Evolutionary conservation across 164 flowering plant genomes (phyloP).

Genomic region (Nymphaea colorata): DNA sequence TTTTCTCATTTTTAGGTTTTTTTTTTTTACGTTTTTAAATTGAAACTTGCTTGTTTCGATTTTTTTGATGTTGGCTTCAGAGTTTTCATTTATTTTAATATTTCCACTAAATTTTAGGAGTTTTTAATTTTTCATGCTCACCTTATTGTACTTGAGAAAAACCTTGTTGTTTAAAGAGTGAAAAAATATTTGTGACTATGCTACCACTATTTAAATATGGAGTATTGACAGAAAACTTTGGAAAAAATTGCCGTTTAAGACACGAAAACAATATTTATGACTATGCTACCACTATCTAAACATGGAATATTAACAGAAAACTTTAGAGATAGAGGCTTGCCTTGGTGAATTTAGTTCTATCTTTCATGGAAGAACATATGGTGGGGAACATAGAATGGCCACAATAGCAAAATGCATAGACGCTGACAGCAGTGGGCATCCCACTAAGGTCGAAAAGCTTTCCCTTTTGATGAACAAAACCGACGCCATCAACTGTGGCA

Average conservation of each 20-base stretch:
- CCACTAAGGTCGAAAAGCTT: not conserved
- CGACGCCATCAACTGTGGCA: slow-evolving; percentile 1
- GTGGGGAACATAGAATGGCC: slow-evolving; percentile 2
- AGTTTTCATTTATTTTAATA: too few relatives aligned
- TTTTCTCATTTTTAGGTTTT: too few relatives aligned
- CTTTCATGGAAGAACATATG: slow-evolving; percentile 2
- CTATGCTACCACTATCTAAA: too few relatives aligned
- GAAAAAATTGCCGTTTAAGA: not conserved
- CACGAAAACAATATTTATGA: not conserved
- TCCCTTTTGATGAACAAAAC: not conserved
- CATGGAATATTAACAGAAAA: not conserved
- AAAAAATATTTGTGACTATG: too few relatives aligned
- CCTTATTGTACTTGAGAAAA: too few relatives aligned
- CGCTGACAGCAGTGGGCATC: not conserved
- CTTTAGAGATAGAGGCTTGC: not conserved
- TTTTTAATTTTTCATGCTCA: too few relatives aligned
- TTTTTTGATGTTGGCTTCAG: too few relatives aligned
- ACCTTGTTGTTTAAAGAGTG: not conserved
- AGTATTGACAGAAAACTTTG: not conserved
- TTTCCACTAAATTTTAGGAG: too few relatives aligned
- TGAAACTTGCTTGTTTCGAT: too few relatives aligned
- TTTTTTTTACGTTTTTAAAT: too few relatives aligned
- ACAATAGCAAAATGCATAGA: slow-evolving; percentile 2
- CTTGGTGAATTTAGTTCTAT: not conserved
- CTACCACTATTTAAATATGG: not conserved